Evolutionary conservation across 176 grass and related monocot species (phyloP).

Genomic region (Avena eriantha): DNA sequence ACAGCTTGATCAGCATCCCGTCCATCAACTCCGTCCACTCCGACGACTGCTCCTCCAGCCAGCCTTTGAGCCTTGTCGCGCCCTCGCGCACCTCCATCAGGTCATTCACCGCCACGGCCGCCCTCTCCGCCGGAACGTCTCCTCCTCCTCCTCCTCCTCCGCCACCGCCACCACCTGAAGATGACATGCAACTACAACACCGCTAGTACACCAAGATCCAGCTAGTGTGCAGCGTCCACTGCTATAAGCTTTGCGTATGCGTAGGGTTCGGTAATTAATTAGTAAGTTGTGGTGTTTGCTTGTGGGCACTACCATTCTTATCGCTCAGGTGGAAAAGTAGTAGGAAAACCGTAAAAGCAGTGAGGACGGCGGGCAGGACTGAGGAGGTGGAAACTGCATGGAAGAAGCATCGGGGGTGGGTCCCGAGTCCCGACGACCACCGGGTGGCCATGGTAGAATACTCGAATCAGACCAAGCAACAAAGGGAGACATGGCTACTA

Average conservation of each 20-base stretch:
- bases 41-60: slow-evolving; percentile 36
- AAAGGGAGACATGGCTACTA: slow-evolving; percentile 1
- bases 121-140: slow-evolving; percentile 36
- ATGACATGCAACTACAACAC: slow-evolving; percentile 24
- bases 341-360: slow-evolving; percentile 32
- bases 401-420: background rate
- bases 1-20: slow-evolving; percentile 50
- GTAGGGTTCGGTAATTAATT: background rate
- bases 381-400: slow-evolving; percentile 39
- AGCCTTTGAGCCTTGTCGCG: slow-evolving; percentile 25
- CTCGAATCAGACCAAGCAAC: background rate
- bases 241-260: background rate
- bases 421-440: slow-evolving; percentile 15
- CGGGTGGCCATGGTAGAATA: background rate
- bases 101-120: slow-evolving; percentile 30
- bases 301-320: slow-evolving; percentile 17
- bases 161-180: background rate
- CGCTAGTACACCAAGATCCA: background rate
- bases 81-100: slow-evolving; percentile 49
- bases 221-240: background rate
- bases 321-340: background rate
- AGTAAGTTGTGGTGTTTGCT: background rate
- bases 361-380: background rate
- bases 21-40: slow-evolving; percentile 37
- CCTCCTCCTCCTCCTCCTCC: background rate